These are phyloP conservation scores for Mallotus japonicus DNA, from an alignment of 441 rosid genomes.

Conservation along the genomic window DNA sequence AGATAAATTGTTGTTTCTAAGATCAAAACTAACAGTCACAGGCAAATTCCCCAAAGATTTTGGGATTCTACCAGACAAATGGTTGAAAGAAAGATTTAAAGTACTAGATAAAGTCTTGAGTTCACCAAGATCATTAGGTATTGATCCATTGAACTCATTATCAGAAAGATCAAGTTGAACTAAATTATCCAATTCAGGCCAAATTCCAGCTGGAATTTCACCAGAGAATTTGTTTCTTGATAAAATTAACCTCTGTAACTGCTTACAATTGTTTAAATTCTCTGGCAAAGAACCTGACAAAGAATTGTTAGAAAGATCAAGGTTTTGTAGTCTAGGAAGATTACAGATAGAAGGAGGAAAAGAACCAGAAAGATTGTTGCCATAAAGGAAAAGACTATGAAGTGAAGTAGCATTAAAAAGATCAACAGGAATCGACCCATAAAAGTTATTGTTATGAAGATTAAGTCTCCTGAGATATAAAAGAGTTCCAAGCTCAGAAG, in stretches of 20 bases:
- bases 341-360: conserved; percentile 72
- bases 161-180: conserved; percentile 82
- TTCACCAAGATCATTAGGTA: conserved; percentile 65
- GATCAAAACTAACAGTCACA: conserved; percentile 78
- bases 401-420: conserved; percentile 87
- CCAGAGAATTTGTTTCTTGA: conserved; percentile 65
- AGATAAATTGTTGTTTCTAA: conserved; percentile 67
- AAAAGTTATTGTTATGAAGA: conserved; percentile 65
- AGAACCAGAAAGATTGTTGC: conserved; percentile 75
- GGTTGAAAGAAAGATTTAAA: conserved; percentile 76
- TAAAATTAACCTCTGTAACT: conserved; percentile 68
- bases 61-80: conserved; percentile 69
- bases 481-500: conserved; percentile 79
- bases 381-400: conserved; percentile 70
- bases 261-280: conserved; percentile 56
- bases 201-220: conserved; percentile 61
- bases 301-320: conserved; percentile 79
- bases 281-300: conserved; percentile 65
- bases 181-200: conserved; percentile 63
- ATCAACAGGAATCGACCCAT: conserved; percentile 67
- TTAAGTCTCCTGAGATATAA: conserved; percentile 76
- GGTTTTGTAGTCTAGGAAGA: conserved; percentile 67
- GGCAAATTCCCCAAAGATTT: conserved; percentile 70
- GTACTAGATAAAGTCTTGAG: conserved; percentile 62
- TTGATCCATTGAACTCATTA: conserved; percentile 57